Evolutionary conservation across 208 protist genomes (phyloP).

Genomic region (Entamoeba dispar): DNA sequence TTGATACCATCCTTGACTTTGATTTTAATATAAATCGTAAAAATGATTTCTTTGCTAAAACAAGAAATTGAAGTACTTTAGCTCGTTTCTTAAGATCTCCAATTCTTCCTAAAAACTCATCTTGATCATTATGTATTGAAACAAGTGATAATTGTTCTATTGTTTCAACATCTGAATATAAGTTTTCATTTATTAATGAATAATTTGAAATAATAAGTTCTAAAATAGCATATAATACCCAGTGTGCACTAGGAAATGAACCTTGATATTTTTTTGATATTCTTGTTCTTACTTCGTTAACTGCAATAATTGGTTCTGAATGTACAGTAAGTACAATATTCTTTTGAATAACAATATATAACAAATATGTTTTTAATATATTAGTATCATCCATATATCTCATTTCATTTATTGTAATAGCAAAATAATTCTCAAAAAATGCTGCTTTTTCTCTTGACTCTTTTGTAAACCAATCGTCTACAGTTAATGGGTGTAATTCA

Average conservation of each 20-base stretch:
- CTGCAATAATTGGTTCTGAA: not conserved
- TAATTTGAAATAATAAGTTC: not conserved
- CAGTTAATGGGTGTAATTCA: not conserved
- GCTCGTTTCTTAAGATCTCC: not conserved
- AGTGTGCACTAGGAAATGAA: not conserved
- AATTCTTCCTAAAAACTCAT: not conserved
- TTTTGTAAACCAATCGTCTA: not conserved
- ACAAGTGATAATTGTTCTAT: not conserved
- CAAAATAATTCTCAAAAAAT: not conserved
- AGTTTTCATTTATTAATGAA: not conserved
- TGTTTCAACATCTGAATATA: not conserved
- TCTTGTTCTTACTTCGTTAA: not conserved
- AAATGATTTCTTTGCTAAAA: not conserved
- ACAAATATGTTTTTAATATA: not conserved
- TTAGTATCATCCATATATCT: not conserved
- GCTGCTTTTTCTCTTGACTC: not conserved
- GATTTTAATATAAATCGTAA: not conserved
- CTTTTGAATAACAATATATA: not conserved
- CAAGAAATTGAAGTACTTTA: not conserved
- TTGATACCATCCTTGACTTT: not conserved
- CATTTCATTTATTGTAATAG: not conserved
- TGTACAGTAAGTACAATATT: not conserved
- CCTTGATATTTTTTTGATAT: not conserved
- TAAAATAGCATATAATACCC: not conserved
- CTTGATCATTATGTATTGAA: not conserved